Evolutionary conservation across 164 flowering plant species (phyloP), one percentile per base, ranked within the genome.

Genomic region (Aristolochia contorta): DNA sequence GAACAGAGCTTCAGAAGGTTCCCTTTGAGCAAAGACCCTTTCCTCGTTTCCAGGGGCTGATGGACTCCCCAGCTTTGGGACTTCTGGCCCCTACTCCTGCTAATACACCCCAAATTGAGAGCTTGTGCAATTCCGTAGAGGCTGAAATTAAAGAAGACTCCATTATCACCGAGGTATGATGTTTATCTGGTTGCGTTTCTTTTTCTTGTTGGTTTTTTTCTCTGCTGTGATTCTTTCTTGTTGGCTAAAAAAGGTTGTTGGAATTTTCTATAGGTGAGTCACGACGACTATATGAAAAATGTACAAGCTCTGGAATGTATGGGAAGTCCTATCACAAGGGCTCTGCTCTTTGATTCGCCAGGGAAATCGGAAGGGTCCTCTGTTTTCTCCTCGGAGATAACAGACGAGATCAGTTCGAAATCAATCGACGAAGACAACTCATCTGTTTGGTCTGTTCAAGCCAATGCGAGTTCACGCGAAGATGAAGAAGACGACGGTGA

Each of bases 401-500:
- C 82, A 12, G 51, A 53, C 45, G 71, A 37, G 41, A 68, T 41
- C 27, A 60, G 52, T 14, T 56, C 43, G 14, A 10, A 75, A 45
- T 41, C 70, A 2, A 19, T 50, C 0, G 86, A 81, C 14, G 93
- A 84, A 51, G 91, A 86, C 32, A 69, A 72, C 61, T 56, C 78
- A 8, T 86, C 93, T 2, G 62, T 77, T 18, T 89, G 94, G 91
- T 87, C 94, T 20, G 71, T 84, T 51, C 85, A 83, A 72, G 91
- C 75, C n/a, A 82, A 86, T 69, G 83, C 85, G 47, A 85, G 91
- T 59, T 70, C 71, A 30, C 66, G 60, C 1, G 78, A 69, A 21
- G 85, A 69, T 22, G 86, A 80, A 4, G 85, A 80, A 47, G 83
- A 33, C 13, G 49, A 25, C 1, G 23, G n/a, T 27, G 63, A 49